These are phyloP conservation scores for Eimeria zaria DNA, from an alignment of 169 alveolate genomes.

Conservation along the genomic window DNA sequence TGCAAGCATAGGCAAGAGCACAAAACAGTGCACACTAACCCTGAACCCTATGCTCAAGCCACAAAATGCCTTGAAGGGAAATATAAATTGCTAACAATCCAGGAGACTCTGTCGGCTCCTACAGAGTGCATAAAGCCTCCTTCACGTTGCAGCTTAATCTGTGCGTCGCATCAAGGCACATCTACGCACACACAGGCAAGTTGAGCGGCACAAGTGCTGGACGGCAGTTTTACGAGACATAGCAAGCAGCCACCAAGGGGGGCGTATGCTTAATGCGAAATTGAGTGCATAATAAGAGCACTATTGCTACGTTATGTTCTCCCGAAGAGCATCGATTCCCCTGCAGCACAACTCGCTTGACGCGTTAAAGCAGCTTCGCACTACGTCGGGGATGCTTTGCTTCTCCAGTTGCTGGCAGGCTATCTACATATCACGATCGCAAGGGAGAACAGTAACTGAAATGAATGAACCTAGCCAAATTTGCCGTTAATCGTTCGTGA, in stretches of 20 bases:
- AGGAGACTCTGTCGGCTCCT: background rate
- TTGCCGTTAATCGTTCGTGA: background rate
- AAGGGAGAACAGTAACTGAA: background rate
- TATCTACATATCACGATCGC: background rate
- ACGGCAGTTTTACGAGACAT: background rate
- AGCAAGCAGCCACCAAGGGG: background rate
- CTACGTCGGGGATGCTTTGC: background rate
- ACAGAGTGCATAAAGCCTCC: background rate
- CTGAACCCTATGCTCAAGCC: background rate
- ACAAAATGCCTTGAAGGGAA: background rate
- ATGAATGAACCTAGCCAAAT: background rate
- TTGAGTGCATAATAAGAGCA: background rate
- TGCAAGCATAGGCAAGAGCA: background rate
- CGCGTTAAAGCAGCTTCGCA: background rate
- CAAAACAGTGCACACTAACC: background rate
- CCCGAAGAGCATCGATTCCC: background rate
- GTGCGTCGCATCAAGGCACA: too few species aligned
- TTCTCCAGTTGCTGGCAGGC: background rate
- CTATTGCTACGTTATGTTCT: too few species aligned
- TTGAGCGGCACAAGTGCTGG: background rate
- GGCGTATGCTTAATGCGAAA: background rate
- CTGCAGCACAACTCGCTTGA: background rate
- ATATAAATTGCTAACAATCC: background rate
- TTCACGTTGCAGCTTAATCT: background rate
- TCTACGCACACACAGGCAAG: background rate